phyloP scores from a whole-genome alignment of 495 filamentous ascomycete species.

The Glonium stellatum region DNA sequence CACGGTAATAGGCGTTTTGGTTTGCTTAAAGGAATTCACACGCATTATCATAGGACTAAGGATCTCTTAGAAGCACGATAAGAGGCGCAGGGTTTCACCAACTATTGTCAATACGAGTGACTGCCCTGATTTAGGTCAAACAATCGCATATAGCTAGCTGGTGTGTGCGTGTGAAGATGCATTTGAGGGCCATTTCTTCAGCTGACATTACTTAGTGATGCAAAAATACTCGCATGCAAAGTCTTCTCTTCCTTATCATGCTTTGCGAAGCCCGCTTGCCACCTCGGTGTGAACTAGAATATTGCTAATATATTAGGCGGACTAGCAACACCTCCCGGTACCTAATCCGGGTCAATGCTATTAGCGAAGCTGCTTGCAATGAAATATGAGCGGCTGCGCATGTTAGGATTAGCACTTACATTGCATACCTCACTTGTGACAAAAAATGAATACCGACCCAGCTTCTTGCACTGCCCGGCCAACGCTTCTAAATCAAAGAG shows the following conservation, averaged over 20 bases:
- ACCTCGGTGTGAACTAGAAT: constrained; percentile 3
- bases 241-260: too few relatives aligned
- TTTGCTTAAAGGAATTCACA: not conserved
- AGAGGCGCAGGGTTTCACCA: too few relatives aligned
- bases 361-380: not conserved
- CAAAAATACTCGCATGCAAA: not conserved
- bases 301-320: constrained; percentile 8
- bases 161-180: not conserved
- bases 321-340: constrained; percentile 5
- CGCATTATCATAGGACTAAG: not conserved
- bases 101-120: not conserved
- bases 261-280: too few relatives aligned
- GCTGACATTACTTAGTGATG: not conserved
- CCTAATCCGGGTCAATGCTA: not conserved
- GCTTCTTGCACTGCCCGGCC: constrained; percentile 39
- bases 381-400: not conserved
- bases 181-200: not conserved
- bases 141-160: not conserved
- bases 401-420: constrained; percentile 20
- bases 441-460: constrained; percentile 44
- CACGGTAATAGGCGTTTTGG: not conserved
- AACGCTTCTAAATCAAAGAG: constrained; percentile 49
- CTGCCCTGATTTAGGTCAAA: not conserved
- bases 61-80: not conserved
- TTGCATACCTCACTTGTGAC: constrained; percentile 49